These are phyloP conservation scores for Fusarium anguioides DNA, from an alignment of 2,329 filamentous ascomycete species.

Conservation along the genomic window DNA sequence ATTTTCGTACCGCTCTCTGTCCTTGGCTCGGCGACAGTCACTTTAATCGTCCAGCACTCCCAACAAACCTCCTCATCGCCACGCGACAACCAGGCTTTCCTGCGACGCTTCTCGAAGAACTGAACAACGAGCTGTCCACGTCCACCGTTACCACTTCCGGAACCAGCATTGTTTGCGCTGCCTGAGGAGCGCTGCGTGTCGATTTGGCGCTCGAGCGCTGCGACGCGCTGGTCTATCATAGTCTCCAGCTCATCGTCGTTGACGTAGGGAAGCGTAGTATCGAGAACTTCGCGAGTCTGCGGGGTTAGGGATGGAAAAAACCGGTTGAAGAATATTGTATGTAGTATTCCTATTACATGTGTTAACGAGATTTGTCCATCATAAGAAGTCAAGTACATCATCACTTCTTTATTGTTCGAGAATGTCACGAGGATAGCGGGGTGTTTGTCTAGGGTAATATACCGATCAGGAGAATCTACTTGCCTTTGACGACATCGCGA, in stretches of 20 bases:
- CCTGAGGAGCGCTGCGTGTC: conserved; percentile 63
- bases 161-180: conserved; percentile 23
- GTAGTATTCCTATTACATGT: conserved; percentile 76
- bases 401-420: conserved; percentile 5
- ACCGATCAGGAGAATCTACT: conserved; percentile 39
- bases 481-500: conserved; percentile 93
- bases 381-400: background rate
- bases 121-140: conserved; percentile 85
- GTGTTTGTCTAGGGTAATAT: conserved; percentile 40
- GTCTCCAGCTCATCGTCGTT: conserved; percentile 92
- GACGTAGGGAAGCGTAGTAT: conserved; percentile 89
- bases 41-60: conserved; percentile 95
- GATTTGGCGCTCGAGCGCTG: conserved; percentile 82
- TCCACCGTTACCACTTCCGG: conserved; percentile 60
- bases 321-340: conserved; percentile 98
- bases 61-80: conserved; percentile 95
- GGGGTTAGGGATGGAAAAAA: conserved; percentile 91
- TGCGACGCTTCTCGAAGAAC: conserved; percentile 92
- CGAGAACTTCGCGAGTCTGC: conserved; percentile 86
- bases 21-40: conserved; percentile 89
- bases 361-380: conserved; percentile 4
- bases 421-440: conserved; percentile 26
- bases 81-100: conserved; percentile 81
- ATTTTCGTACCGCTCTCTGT: conserved; percentile 81
- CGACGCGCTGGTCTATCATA: conserved; percentile 88